Evolutionary conservation across 176 grass and related monocot species (phyloP), one percentile per base, ranked within the genome.

Genomic region (Phoenix roebelenii): DNA sequence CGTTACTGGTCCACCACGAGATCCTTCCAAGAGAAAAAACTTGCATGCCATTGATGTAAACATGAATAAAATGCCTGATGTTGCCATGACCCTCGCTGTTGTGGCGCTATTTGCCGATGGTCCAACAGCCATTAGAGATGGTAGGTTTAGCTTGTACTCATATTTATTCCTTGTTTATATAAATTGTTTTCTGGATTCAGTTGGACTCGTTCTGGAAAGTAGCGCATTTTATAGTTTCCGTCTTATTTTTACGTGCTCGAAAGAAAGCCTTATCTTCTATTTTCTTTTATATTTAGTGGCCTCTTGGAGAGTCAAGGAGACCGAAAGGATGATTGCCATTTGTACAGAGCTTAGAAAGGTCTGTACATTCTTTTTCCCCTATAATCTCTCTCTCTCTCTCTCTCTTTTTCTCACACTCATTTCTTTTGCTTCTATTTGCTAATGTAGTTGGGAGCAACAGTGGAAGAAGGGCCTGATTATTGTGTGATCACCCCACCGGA

Each of bases 41-140:
- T 74, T 98, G 23, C 87, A 85, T 57, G 82, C 84, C 32, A 59
- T 98, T 59, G 93, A 98, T 83, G 93, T 98, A 12, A 92, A 98
- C 76, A 98, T 98, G 88, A 98, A 98, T 71, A 98, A 92, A 68
- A 98, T 98, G 93, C 93, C 93, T 18, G 93, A 98, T 79, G 93
- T 92, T 4, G 93, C 93, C 16, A 98, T 98, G 93, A 98, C 93
- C 24, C 82, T 98, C 17, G 93, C 88, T 1, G 88, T 98, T 26
- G 93, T 98, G 65, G 93, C 93, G 2, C 82, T 98, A 0, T 98
- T 98, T 78, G 93, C 88, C 4, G 84, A 98, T 68, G 93, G 93
- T 23, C 93, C 88, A 55, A 98, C 93, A 7, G 82, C 93, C 39
- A 98, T 98, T 25, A 98, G 93, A 89, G 93, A 98, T 72, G 93